Conservation (phyloP, 164 flowering plant genomes). For the Malania oleifera region DNA sequence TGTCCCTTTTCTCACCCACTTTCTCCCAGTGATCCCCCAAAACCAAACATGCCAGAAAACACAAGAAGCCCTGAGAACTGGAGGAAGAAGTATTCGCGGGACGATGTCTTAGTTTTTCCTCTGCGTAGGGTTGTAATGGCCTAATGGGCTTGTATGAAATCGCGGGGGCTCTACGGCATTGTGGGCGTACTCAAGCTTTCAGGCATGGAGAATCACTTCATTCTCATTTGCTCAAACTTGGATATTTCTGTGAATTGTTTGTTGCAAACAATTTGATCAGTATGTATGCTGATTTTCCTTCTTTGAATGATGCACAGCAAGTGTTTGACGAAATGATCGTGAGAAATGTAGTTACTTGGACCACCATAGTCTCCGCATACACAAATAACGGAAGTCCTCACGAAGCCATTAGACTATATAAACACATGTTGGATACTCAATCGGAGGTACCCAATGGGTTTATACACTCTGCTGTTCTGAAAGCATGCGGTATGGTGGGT, state of each 20-base stretch:
- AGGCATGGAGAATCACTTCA: constrained; percentile 25
- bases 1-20: too few species aligned
- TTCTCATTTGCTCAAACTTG: constrained; percentile 18
- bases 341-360: constrained; percentile 27
- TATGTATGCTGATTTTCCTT: constrained; percentile 14
- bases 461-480: constrained; percentile 26
- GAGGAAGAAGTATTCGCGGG: too few species aligned
- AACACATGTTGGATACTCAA: constrained; percentile 16
- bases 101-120: too few species aligned
- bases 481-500: constrained; percentile 24
- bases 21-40: too few species aligned
- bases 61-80: too few species aligned
- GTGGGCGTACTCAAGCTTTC: constrained; percentile 15
- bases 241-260: constrained; percentile 14
- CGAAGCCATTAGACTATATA: constrained; percentile 14
- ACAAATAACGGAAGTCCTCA: constrained; percentile 16
- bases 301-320: constrained; percentile 12
- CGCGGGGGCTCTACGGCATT: constrained; percentile 20
- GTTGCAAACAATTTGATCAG: constrained; percentile 21
- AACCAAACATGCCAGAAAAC: too few species aligned
- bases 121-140: too few species aligned
- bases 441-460: constrained; percentile 24
- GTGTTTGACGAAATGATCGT: constrained; percentile 29
- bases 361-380: constrained; percentile 24
- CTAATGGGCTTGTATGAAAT: constrained; percentile 19